These are phyloP conservation scores for Pleurotus citrinopileatus DNA, from an alignment of 768 basidiomycete species.

Conservation along the genomic window DNA sequence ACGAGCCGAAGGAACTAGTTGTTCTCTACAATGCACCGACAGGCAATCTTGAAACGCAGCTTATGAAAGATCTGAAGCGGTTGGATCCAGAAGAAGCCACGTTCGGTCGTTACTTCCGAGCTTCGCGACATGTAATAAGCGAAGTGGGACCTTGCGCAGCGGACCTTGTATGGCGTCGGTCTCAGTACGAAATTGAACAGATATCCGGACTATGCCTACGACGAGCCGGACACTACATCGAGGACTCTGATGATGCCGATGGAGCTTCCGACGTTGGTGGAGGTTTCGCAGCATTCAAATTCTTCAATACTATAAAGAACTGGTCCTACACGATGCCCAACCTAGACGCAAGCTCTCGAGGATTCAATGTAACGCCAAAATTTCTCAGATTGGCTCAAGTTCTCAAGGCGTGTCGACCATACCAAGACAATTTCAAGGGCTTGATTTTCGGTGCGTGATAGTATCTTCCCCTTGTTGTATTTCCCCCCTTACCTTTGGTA, in stretches of 20 bases:
- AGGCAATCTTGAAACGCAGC: conserved; percentile 31
- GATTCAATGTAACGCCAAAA: conserved; percentile 70
- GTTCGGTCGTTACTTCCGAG: conserved; percentile 40
- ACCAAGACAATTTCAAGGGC: conserved; percentile 60
- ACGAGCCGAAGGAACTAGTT: conserved; percentile 48
- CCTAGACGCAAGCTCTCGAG: conserved; percentile 47
- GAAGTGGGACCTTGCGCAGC: conserved; percentile 69
- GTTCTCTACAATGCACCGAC: conserved; percentile 46
- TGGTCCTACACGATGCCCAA: conserved; percentile 68
- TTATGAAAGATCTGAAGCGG: conserved; percentile 46
- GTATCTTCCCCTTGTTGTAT: background rate
- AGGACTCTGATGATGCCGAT: conserved; percentile 24
- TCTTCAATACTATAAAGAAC: conserved; percentile 47
- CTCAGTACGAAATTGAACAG: conserved; percentile 37
- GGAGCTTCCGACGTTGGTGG: conserved; percentile 17
- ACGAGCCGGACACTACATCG: too few species aligned
- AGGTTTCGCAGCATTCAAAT: conserved; percentile 14
- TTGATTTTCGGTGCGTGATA: conserved; percentile 55
- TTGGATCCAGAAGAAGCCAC: conserved; percentile 37
- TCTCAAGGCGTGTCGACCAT: conserved; percentile 50
- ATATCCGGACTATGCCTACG: conserved; percentile 28
- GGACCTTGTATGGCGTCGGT: conserved; percentile 67
- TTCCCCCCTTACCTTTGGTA: conserved; percentile 11
- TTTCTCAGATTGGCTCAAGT: conserved; percentile 58
- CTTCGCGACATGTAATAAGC: conserved; percentile 41